phyloP scores from a whole-genome alignment of 768 basidiomycete species.

The Tricholoma hemisulphureum region DNA sequence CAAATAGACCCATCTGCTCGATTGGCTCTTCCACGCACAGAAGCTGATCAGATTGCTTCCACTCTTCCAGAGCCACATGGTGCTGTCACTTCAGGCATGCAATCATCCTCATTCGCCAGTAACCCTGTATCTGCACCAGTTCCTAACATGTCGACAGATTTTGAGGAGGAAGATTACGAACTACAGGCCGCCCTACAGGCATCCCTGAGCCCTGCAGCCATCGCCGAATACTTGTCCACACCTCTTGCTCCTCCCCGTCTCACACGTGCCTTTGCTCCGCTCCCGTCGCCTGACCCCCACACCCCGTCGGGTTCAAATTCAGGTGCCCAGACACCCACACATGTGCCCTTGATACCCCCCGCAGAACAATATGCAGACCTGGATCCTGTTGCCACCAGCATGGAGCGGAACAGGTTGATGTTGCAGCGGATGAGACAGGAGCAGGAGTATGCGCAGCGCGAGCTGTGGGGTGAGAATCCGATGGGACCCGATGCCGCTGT shows the following conservation, averaged over 20 bases:
- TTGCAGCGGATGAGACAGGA: constrained; percentile 63
- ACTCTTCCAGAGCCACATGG: constrained; percentile 51
- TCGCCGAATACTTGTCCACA: constrained; percentile 1
- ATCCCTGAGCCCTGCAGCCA: constrained; percentile 46
- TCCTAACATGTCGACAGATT: constrained; percentile 22
- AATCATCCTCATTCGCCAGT: constrained; percentile 3
- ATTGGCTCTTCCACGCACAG: constrained; percentile 58
- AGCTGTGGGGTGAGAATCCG: constrained; percentile 45
- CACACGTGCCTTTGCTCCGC: constrained; percentile 26
- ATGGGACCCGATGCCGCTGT: constrained; percentile 29
- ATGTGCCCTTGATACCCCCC: constrained; percentile 4
- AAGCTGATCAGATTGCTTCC: constrained; percentile 70
- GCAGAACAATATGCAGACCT: constrained; percentile 25
- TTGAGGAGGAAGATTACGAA: constrained; percentile 85
- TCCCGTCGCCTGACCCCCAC: constrained; percentile 12
- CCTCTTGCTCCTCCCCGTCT: constrained; percentile 26
- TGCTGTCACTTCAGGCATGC: constrained; percentile 12
- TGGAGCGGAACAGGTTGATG: constrained; percentile 59
- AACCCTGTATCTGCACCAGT: constrained; percentile 6
- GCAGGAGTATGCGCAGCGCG: constrained; percentile 66
- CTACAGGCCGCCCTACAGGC: constrained; percentile 87
- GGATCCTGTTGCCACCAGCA: constrained; percentile 66
- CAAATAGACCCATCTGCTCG: constrained; percentile 55
- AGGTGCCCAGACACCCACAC: constrained; percentile 15
- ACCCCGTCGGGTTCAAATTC: constrained; percentile 18